phyloP scores from a whole-genome alignment of 164 flowering plant genomes.

The Annona cherimola region DNA sequence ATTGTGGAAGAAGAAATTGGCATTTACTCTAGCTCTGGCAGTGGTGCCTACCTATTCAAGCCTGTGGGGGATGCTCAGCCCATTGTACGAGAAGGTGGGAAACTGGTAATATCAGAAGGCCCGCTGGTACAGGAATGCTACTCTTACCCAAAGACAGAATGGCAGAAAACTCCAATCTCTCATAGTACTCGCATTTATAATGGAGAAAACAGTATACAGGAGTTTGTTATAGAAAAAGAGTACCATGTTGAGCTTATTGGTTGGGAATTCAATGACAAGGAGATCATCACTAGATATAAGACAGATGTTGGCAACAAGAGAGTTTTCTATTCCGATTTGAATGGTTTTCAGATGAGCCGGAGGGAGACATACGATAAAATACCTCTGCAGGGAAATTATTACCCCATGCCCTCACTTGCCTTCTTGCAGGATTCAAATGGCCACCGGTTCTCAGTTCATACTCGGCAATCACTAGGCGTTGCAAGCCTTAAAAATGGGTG shows the following conservation, averaged over 20 bases:
- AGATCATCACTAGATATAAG: constrained; percentile 74
- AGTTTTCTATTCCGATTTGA: constrained; percentile 80
- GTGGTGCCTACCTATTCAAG: constrained; percentile 94
- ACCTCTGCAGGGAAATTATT: constrained; percentile 95
- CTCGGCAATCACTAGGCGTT: constrained; percentile 82
- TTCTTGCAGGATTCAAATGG: constrained; percentile 83
- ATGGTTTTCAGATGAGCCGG: constrained; percentile 95
- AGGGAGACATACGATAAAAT: constrained; percentile 91
- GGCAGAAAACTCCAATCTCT: constrained; percentile 68
- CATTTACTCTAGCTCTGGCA: constrained; percentile 82
- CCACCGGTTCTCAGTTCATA: constrained; percentile 75
- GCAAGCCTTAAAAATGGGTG: constrained; percentile 89
- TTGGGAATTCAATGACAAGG: constrained; percentile 58
- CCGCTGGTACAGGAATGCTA: constrained; percentile 71
- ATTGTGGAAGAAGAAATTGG: constrained; percentile 73
- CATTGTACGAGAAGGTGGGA: constrained; percentile 48
- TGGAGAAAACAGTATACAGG: constrained; percentile 55
- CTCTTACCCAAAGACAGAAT: constrained; percentile 66
- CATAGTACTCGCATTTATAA: constrained; percentile 79
- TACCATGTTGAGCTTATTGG: constrained; percentile 94
- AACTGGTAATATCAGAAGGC: constrained; percentile 65
- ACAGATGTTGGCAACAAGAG: constrained; percentile 67
- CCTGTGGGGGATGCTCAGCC: constrained; percentile 84
- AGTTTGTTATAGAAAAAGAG: constrained; percentile 76
- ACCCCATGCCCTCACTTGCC: constrained; percentile 98